Evolutionary conservation across 257 asterid species (phyloP), one percentile per base, ranked within the genome.

Genomic region (Solanum etuberosum): DNA sequence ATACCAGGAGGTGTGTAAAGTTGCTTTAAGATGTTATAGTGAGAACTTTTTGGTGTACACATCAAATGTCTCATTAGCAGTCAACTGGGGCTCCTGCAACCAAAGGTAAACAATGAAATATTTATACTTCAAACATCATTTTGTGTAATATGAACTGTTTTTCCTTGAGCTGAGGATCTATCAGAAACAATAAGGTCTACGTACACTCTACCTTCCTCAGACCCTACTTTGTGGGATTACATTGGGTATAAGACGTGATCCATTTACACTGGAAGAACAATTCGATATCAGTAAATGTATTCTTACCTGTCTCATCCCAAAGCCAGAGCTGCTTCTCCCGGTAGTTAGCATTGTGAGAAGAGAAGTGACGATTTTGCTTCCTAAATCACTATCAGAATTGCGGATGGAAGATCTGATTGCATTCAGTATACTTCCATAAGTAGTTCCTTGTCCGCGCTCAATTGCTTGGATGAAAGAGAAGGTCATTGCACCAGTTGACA

Each of bases 401-500:
- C 93, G 93, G 46, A 97, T 92, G 38, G 94, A 92, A n/a, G 98
- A 90, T 88, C 98, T 91, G 94, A 95, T 97, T 20, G 98, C 93
- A 38, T 78, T 95, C 72, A 97, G 86, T 7, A 97, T 92, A 87
- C 95, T 92, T 88, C 99, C 99, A 3, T 96, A 97, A 0, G 99
- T 97, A 80, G 90, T 74, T 89, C 93, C 98, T 51, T 94, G 93
- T 57, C 96, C 97, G 3, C 87, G 92, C 86, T 97, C 99, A 13
- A 97, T 90, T 32, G 99, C 98, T 93, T 97, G 98, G 88, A 97
- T 95, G 90, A 96, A 94, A 3, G 99, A 93, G 90, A 42, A 97
- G 34, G 99, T 93, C 99, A 97, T 97, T 83, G 97, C 99, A 7
- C 99, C 99, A 2, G 99, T 96, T 21, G 98, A 92, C 70, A 97